phyloP scores from a whole-genome alignment of 2,329 filamentous ascomycete genomes.

The Claviceps digitariae region DNA sequence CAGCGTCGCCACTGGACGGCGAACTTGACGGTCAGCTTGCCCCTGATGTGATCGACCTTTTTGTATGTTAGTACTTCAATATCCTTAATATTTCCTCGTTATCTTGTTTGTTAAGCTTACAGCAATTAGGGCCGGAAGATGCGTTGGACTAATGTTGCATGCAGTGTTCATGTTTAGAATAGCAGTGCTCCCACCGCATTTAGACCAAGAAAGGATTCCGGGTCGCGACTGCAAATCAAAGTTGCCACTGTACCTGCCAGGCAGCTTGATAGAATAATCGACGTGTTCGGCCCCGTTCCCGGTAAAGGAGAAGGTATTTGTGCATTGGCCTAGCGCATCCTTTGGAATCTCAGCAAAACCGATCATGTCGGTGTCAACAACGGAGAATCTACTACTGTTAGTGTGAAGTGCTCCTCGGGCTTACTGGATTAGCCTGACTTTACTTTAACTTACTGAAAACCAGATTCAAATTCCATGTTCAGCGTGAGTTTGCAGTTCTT shows the following conservation, averaged over 20 bases:
- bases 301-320: slow-evolving; percentile 15
- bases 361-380: slow-evolving; percentile 14
- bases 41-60: slow-evolving; percentile 14
- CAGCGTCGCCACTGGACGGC: slow-evolving; percentile 10
- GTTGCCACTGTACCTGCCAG: slow-evolving; percentile 10
- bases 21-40: slow-evolving; percentile 14
- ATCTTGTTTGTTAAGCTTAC: slow-evolving; percentile 6
- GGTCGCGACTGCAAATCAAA: slow-evolving; percentile 11
- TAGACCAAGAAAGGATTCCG: slow-evolving; percentile 12
- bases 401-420: not conserved
- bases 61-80: not conserved
- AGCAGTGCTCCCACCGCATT: slow-evolving; percentile 14
- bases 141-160: slow-evolving; percentile 12
- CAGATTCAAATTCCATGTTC: slow-evolving; percentile 13
- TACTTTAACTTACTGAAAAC: slow-evolving; percentile 12
- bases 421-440: not conserved
- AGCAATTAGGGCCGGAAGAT: slow-evolving; percentile 13
- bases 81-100: not conserved
- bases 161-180: slow-evolving; percentile 18
- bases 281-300: slow-evolving; percentile 11
- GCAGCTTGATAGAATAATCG: slow-evolving; percentile 8
- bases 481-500: slow-evolving; percentile 16
- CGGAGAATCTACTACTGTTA: slow-evolving; percentile 11
- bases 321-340: slow-evolving; percentile 11
- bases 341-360: slow-evolving; percentile 14